Percentiles rank a stretch among this genome's conserved stretches.
Conservation (phyloP, 2,329 filamentous ascomycete species). For the Diaporthe sp. region DNA sequence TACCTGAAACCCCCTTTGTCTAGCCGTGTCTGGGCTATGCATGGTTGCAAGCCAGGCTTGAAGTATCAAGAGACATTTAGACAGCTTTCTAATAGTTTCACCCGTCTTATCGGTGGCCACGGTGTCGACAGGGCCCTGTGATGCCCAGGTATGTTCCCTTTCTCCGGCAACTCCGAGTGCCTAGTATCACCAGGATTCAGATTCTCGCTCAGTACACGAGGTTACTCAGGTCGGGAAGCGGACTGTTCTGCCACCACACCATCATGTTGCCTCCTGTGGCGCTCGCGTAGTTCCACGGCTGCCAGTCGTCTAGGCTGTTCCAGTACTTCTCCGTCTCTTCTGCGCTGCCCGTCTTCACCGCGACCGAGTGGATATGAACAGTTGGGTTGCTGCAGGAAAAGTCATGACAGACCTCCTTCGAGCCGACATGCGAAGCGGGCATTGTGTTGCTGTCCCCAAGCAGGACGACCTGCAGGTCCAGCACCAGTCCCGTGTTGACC, state of each 20-base stretch:
- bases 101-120: neutral
- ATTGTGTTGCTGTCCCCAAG: neutral
- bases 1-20: neutral
- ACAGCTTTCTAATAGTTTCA: neutral
- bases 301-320: neutral
- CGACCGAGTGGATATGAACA: slow-evolving; percentile 11
- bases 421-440: neutral
- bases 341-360: neutral
- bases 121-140: neutral
- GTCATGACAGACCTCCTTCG: neutral
- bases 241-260: neutral
- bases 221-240: neutral
- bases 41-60: neutral
- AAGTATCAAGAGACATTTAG: too few relatives aligned
- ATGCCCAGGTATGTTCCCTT: neutral
- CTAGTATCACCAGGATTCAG: neutral
- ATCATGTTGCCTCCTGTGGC: slow-evolving; percentile 2
- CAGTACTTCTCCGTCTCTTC: neutral
- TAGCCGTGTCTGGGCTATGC: neutral
- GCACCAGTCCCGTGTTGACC: neutral
- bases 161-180: neutral
- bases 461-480: slow-evolving; percentile 14
- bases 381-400: neutral
- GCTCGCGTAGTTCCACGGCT: slow-evolving; percentile 1
- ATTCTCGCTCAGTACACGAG: neutral